phyloP scores from a whole-genome alignment of 2,329 filamentous ascomycete species.

The Xylaria arbuscula region DNA sequence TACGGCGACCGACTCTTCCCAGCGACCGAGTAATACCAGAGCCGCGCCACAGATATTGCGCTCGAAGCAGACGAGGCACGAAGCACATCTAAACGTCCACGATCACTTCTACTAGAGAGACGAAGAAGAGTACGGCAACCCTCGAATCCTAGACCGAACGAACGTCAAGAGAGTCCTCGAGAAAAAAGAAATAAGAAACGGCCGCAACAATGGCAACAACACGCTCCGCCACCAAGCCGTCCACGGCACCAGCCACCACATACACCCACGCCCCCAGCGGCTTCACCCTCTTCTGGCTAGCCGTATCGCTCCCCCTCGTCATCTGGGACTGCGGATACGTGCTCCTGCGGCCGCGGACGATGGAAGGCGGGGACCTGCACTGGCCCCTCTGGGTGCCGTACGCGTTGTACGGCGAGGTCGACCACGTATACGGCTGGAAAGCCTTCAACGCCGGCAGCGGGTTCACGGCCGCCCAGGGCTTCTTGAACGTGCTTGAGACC shows the following conservation, averaged over 20 bases:
- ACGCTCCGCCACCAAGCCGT: slow-evolving; percentile 44
- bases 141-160: not conserved
- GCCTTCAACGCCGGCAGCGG: slow-evolving; percentile 75
- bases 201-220: slow-evolving; percentile 47
- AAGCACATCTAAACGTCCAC: not conserved
- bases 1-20: not conserved
- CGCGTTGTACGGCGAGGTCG: slow-evolving; percentile 80
- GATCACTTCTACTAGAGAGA: too few species aligned
- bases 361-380: slow-evolving; percentile 81
- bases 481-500: slow-evolving; percentile 76
- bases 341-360: slow-evolving; percentile 80
- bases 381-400: slow-evolving; percentile 81
- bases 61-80: not conserved
- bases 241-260: slow-evolving; percentile 23
- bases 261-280: slow-evolving; percentile 61
- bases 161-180: not conserved
- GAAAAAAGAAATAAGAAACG: not conserved
- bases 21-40: not conserved
- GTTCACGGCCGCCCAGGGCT: slow-evolving; percentile 80
- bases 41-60: not conserved
- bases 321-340: slow-evolving; percentile 86
- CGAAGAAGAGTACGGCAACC: not conserved
- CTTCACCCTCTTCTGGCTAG: slow-evolving; percentile 74
- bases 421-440: slow-evolving; percentile 84
- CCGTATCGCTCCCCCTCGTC: slow-evolving; percentile 80